Base-by-base conservation (phyloP, 306 rosid species). In the Fagus crenata region DNA sequence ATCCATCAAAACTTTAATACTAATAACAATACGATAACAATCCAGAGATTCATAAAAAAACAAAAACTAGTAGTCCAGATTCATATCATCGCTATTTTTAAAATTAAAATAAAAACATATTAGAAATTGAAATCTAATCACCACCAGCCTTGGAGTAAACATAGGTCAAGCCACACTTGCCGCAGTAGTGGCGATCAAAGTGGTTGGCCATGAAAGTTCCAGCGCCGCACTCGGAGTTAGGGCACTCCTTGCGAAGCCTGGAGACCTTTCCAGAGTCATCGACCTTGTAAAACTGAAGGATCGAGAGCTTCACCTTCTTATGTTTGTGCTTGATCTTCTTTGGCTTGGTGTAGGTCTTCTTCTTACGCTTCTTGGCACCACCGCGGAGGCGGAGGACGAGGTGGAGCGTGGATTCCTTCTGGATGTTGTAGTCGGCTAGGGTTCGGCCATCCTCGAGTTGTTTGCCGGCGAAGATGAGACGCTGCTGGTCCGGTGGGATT, bases 281-380 rank as follows among this genome's bases (percentile, higher is more conserved):
- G 0, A 93, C 95, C 91, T 93, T 91, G 75, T 93, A 93, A 69
- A 93, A 93, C 81, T 93, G 98, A 1, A 93, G 90, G 2, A 91
- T 74, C 0, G 97, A 88, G 70, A 93, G 93, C 96, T 93, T 93
- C 3, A 93, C 96, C 92, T 93, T 93, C 96, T 89, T 93, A 6
- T 93, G 88, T 89, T 93, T 93, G 90, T 93, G 98, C 92, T 93
- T 93, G 85, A 93, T 91, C 88, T 93, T 93, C 92, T 93, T 93
- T 0, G 98, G 98, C 86, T 91, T 93, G 58, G 98, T 91, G 87
- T 93, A 91, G 56, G 98, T 93, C 93, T 93, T 93, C 97, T 93
- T 93, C 97, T 93, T 93, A 3, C 98, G 75, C 92, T 93, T 93
- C 86, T 93, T 93, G 8, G 98, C 98, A 0, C 98, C 98, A 9